These are phyloP conservation scores for Pseudozyma thailandica DNA, from an alignment of 1,284 basidiomycete species.

Conservation along the genomic window DNA sequence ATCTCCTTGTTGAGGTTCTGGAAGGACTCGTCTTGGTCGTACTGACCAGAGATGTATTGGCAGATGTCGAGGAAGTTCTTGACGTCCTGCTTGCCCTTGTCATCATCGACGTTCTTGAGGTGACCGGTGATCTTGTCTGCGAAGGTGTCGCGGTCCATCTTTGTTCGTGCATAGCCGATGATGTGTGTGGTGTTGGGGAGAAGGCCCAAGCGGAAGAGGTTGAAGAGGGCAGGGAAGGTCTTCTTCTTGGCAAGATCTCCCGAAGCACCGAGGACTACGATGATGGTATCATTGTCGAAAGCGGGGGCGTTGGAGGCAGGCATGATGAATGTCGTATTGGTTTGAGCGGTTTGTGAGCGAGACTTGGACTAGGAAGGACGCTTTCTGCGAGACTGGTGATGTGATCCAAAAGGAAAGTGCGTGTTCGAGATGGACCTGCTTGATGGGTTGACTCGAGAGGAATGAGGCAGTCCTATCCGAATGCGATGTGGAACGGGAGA, in stretches of 20 bases:
- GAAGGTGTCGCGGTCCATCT: slow-evolving; percentile 66
- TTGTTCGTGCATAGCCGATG: slow-evolving; percentile 68
- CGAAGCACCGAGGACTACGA: slow-evolving; percentile 89
- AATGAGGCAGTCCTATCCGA: no score
- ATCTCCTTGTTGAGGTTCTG: slow-evolving; percentile 60
- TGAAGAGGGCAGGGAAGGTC: slow-evolving; percentile 66
- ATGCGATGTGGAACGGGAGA: no score
- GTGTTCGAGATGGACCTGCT: neutral
- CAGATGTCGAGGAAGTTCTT: slow-evolving; percentile 59
- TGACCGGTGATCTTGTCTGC: slow-evolving; percentile 58
- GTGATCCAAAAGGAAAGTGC: neutral
- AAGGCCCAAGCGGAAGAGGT: slow-evolving; percentile 58
- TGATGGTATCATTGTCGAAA: slow-evolving; percentile 60
- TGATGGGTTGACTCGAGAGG: neutral
- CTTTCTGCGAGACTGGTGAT: no score
- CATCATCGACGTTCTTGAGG: slow-evolving; percentile 54
- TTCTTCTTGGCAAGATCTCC: slow-evolving; percentile 99
- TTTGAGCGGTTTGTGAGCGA: neutral
- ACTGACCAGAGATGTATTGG: slow-evolving; percentile 65
- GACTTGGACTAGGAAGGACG: neutral
- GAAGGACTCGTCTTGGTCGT: slow-evolving; percentile 64
- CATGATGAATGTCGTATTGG: slow-evolving; percentile 19
- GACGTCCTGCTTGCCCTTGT: slow-evolving; percentile 54
- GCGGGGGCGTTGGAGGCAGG: slow-evolving; percentile 42
- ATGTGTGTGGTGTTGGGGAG: slow-evolving; percentile 64